Evolutionary conservation across 163 green algal genomes (phyloP).

Genomic region (Chlorella variabilis): DNA sequence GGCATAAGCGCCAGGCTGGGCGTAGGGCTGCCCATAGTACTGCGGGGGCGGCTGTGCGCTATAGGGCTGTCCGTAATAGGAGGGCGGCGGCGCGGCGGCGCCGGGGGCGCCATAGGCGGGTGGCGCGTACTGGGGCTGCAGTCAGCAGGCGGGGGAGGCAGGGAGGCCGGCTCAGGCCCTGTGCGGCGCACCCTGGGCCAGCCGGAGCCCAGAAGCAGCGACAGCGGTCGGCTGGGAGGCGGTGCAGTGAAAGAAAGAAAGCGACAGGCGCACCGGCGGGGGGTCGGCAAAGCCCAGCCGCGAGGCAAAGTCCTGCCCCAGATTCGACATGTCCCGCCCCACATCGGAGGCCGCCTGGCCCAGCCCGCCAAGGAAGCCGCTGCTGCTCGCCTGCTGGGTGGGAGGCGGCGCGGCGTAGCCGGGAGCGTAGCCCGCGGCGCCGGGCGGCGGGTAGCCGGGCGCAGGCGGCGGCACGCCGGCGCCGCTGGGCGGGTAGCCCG

Average conservation of each 20-base stretch:
- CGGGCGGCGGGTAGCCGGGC: background rate
- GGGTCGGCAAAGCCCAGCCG: background rate
- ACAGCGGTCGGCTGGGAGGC: too few species aligned
- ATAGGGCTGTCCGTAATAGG: background rate
- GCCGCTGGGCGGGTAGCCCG: background rate
- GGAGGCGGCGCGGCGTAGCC: background rate
- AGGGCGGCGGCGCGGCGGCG: background rate
- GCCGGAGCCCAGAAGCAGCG: too few species aligned
- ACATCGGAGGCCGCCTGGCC: slow-evolving; percentile 1
- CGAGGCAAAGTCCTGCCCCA: background rate
- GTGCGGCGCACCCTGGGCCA: too few species aligned
- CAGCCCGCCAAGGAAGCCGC: background rate
- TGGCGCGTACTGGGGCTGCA: background rate
- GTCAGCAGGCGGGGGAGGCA: background rate
- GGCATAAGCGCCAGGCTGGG: too few species aligned
- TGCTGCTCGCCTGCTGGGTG: background rate
- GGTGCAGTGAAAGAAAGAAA: too few species aligned
- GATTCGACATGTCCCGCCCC: background rate
- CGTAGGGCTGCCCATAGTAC: too few species aligned
- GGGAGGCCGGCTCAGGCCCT: too few species aligned
- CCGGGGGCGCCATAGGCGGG: background rate
- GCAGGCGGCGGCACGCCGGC: background rate
- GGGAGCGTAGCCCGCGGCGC: background rate
- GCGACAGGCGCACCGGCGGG: background rate
- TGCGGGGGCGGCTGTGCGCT: too few species aligned